Percentiles rank a stretch among this genome's conserved stretches.
These are phyloP conservation scores for Nematocida sp. DNA, from an alignment of 371 early-diverging fungal species.

Conservation along the genomic window DNA sequence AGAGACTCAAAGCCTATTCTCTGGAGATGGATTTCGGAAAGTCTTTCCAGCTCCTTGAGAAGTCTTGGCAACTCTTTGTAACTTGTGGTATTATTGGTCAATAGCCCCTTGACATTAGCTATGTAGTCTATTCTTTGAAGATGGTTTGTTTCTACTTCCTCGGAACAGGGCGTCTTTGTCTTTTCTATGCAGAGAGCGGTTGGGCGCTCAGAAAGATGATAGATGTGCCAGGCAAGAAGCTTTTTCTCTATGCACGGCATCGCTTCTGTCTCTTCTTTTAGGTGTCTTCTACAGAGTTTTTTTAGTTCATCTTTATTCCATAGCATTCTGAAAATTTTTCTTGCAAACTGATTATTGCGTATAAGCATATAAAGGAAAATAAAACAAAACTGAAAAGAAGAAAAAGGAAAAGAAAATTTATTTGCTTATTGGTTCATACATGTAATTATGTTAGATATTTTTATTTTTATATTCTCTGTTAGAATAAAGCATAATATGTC, in stretches of 20 bases:
- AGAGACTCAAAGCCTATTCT: conserved; percentile 42
- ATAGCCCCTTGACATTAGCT: conserved; percentile 1
- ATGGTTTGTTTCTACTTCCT: background rate
- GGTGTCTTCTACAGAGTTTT: background rate
- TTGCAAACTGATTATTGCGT: too few relatives aligned
- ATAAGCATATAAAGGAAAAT: too few relatives aligned
- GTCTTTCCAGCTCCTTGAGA: background rate
- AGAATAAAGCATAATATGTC: too few relatives aligned
- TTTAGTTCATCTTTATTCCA: too few relatives aligned
- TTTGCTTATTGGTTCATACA: too few relatives aligned
- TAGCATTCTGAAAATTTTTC: too few relatives aligned
- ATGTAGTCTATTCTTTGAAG: conserved; percentile 7
- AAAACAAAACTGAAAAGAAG: too few relatives aligned
- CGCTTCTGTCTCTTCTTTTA: background rate
- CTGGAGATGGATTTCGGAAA: conserved; percentile 5
- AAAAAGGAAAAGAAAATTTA: too few relatives aligned
- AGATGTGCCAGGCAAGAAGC: background rate
- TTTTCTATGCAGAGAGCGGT: background rate
- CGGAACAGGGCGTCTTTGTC: background rate
- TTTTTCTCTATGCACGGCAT: background rate
- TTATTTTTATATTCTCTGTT: too few relatives aligned
- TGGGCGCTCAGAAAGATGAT: background rate
- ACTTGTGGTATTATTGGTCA: background rate
- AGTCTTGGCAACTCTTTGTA: background rate
- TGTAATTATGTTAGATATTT: too few relatives aligned